phyloP scores from a whole-genome alignment of 495 filamentous ascomycete species.

The Trichoderma reesei region DNA sequence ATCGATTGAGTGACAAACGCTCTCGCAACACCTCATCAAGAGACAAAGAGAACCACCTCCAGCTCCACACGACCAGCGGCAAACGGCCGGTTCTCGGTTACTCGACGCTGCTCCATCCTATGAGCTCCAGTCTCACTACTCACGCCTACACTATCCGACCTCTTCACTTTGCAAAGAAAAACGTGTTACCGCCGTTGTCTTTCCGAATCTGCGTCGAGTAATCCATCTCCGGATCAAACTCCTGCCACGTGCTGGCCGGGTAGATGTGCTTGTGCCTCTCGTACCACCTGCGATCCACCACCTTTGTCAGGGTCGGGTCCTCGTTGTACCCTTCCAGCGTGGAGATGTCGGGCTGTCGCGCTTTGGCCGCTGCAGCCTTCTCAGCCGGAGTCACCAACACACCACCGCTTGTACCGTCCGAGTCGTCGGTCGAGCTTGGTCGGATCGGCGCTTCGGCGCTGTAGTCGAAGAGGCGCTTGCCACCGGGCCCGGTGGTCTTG shows the following conservation, averaged over 20 bases:
- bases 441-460: conserved; percentile 34
- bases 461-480: conserved; percentile 68
- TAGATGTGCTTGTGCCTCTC: conserved; percentile 97
- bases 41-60: not conserved
- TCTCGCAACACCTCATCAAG: not conserved
- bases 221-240: conserved; percentile 83
- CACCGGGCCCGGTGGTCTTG: conserved; percentile 13
- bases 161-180: conserved; percentile 62
- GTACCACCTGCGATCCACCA: conserved; percentile 94
- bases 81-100: not conserved
- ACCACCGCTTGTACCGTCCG: conserved; percentile 21
- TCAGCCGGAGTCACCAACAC: conserved; percentile 23
- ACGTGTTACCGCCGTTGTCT: conserved; percentile 81
- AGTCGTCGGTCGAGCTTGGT: conserved; percentile 11
- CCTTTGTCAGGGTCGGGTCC: conserved; percentile 80
- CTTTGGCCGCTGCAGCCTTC: conserved; percentile 27
- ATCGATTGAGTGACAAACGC: not conserved
- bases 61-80: not conserved
- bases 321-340: conserved; percentile 69
- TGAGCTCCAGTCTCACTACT: not conserved
- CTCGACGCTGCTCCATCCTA: not conserved
- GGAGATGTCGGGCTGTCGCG: conserved; percentile 18
- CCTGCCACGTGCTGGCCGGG: conserved; percentile 89
- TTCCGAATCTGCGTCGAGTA: conserved; percentile 72
- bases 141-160: too few species aligned